Evolutionary conservation across 805 yeast genomes (phyloP), one percentile per base, ranked within the genome.

Genomic region (Cyberlindnera nakhonratchasimensis): DNA sequence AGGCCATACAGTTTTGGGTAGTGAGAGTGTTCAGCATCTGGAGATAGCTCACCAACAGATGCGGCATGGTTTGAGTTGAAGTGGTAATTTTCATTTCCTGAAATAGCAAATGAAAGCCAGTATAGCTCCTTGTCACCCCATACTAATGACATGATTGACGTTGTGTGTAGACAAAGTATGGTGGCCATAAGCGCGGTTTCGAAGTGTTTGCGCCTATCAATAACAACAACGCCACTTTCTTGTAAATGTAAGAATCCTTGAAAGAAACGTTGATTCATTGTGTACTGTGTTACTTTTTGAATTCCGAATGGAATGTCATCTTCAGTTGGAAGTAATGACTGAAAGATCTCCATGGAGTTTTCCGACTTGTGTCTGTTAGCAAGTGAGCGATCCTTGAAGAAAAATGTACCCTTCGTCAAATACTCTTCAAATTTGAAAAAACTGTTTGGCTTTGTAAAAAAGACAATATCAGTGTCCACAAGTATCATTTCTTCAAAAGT

Each of bases 391-490:
- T 77, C 81, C 50, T 68, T 71, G 55, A 75, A 76, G 46, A 76
- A 75, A 14, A 63, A 50, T 0, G 76, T 61, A 5, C 69, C 66
- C 3, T 66, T 58, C 5, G 54, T 51, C 23, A 51, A 43, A 51
- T 64, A 72, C 35, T 63, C 62, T 13, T 54, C 51, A 23, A 61
- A 40, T 10, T 64, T 46, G 28, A 74, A 73, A 7, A 63, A 51
- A 1, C 57, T 60, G 12, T 63, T 57, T 4, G 72, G 69, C 1
- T 58, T 45, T 28, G 65, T 60, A 35, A 76, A 62, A 0, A 75
- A 64, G 0, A 76, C 74, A 1, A 72, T 63, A 51, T 79, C 84
- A 2, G 78, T 77, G 53, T 79, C 84, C 19, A 79, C 48, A 14
- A 77, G 61, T 6, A 79, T 59, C 34, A 67, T 62, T 50, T 75